Conservation (phyloP, 371 early-diverging fungal genomes). For the Rozella allomycis region DNA sequence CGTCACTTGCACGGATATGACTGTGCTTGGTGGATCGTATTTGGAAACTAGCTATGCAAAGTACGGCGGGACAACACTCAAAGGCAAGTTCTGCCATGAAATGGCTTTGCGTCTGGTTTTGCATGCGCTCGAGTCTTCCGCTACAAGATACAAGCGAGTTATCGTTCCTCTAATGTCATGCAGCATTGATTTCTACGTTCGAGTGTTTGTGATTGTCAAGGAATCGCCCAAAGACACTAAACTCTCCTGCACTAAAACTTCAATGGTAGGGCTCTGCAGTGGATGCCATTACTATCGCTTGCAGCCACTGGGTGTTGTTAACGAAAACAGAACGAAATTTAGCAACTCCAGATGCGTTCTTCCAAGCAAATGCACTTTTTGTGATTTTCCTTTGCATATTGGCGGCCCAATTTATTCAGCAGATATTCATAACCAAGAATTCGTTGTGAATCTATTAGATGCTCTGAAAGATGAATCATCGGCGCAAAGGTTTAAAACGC, state of each 20-base stretch:
- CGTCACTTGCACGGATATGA: constrained; percentile 98
- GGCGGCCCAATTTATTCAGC: constrained; percentile 92
- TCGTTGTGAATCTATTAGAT: constrained; percentile 41
- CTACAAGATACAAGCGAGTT: constrained; percentile 60
- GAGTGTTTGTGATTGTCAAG: constrained; percentile 90
- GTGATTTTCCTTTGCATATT: constrained; percentile 18
- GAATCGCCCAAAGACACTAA: constrained; percentile 54
- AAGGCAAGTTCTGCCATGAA: constrained; percentile 38
- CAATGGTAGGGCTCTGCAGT: constrained; percentile 57
- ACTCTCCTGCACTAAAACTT: constrained; percentile 32
- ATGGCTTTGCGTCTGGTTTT: constrained; percentile 77
- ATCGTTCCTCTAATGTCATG: constrained; percentile 82
- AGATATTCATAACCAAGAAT: constrained; percentile 55
- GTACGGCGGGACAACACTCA: constrained; percentile 74
- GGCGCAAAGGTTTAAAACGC: constrained; percentile 37
- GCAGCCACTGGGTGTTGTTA: constrained; percentile 2
- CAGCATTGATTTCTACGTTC: constrained; percentile 96
- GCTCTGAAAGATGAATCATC: constrained; percentile 29
- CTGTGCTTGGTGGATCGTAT: constrained; percentile 75
- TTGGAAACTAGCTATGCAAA: constrained; percentile 85
- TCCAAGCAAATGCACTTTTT: background rate
- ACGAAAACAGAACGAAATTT: background rate
- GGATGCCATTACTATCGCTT: constrained; percentile 60
- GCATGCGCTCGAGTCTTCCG: constrained; percentile 58
- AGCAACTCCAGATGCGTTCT: too few relatives aligned